These are phyloP conservation scores for Ettlia oleoabundans DNA, from an alignment of 139 green algal genomes.

Conservation along the genomic window DNA sequence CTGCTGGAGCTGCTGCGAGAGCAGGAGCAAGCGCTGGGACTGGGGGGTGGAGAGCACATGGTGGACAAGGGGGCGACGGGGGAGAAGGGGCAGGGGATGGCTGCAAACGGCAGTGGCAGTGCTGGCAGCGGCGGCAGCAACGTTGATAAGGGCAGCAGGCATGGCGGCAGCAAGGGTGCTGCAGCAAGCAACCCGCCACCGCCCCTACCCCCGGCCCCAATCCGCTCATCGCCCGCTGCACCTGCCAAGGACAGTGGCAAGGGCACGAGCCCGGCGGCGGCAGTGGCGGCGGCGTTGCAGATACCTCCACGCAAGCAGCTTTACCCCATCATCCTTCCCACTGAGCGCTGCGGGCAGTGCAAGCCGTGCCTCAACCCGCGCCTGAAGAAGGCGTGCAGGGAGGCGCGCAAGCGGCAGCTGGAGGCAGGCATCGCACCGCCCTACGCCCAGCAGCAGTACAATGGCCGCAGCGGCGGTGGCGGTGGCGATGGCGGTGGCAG, in stretches of 20 bases:
- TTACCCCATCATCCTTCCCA: slow-evolving; percentile 17
- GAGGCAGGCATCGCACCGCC: slow-evolving; percentile 2
- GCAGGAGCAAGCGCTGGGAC: neutral
- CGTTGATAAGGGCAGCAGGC: neutral
- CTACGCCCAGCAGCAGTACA: neutral
- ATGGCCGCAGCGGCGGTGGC: neutral
- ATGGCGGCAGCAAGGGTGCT: neutral
- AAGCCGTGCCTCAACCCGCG: slow-evolving; percentile 24
- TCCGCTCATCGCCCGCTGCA: neutral
- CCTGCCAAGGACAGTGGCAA: neutral
- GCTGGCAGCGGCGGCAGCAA: neutral
- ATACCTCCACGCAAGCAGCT: slow-evolving; percentile 18
- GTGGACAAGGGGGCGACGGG: too few relatives aligned
- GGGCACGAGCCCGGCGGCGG: neutral
- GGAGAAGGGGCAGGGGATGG: neutral
- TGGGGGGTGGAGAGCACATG: too few relatives aligned
- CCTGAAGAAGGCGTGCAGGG: slow-evolving; percentile 20
- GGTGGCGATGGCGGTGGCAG: neutral
- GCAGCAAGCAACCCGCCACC: too few relatives aligned
- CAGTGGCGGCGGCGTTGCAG: neutral
- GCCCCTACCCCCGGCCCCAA: too few relatives aligned
- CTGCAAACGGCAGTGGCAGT: neutral
- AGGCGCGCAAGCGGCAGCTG: slow-evolving; percentile 24
- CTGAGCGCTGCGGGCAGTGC: slow-evolving; percentile 17
- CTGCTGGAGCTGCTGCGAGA: slow-evolving; percentile 24